phyloP scores from a whole-genome alignment of 805 yeast species.

The Torulaspora delbrueckii region DNA sequence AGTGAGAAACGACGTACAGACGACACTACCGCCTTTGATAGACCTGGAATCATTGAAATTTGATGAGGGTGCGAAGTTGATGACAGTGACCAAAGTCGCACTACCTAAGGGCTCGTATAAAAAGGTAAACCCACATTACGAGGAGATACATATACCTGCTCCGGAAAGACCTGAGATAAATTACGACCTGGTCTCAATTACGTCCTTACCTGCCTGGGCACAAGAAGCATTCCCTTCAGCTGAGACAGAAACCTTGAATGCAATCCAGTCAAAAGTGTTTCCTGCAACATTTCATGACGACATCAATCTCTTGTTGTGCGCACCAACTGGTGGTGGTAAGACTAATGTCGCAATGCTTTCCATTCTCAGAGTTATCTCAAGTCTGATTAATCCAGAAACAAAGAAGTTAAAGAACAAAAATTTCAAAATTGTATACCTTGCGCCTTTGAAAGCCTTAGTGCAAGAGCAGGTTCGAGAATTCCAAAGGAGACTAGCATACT shows the following conservation, averaged over 20 bases:
- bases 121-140: conserved; percentile 66
- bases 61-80: conserved; percentile 67
- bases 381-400: conserved; percentile 42
- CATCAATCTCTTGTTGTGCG: conserved; percentile 76
- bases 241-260: conserved; percentile 64
- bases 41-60: conserved; percentile 60
- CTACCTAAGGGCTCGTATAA: conserved; percentile 84
- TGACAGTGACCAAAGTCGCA: conserved; percentile 60
- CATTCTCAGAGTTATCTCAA: conserved; percentile 55
- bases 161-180: conserved; percentile 50
- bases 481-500: conserved; percentile 56
- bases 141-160: conserved; percentile 89
- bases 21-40: conserved; percentile 35
- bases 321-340: conserved; percentile 99
- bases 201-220: conserved; percentile 78
- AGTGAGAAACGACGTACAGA: conserved; percentile 26
- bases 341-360: conserved; percentile 93
- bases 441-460: conserved; percentile 91
- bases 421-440: conserved; percentile 80
- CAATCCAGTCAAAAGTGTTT: conserved; percentile 77
- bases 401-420: conserved; percentile 50
- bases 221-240: conserved; percentile 63
- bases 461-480: conserved; percentile 92
- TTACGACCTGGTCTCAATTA: conserved; percentile 47
- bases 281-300: conserved; percentile 73